Evolutionary conservation across 805 yeast genomes (phyloP), one percentile per base, ranked within the genome.

Genomic region (Wickerhamiella parazyma): DNA sequence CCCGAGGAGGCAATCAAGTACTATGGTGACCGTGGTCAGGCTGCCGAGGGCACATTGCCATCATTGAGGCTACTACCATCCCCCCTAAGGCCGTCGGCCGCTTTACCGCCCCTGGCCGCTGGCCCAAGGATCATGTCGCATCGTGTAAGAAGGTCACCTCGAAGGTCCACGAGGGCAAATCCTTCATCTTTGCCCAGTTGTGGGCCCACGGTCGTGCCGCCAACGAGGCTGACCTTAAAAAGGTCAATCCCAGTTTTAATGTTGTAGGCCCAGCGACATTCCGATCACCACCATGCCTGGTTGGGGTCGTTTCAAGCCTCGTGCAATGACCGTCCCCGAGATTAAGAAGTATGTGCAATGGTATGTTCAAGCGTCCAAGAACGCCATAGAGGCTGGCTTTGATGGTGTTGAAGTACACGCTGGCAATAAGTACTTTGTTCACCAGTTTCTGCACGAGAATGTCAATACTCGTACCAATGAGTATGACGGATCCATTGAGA

Each of bases 361-460:
- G 38, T 75, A 58, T 51, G 71, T 64, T 6, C 47, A 49, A 1
- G 73, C 76, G 33, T 76, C 79, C 61, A 60, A 64, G 45, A 65
- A 68, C 47, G 73, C 82, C 1, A 59, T 68, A 28, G 67, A 64
- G n/a, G 69, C 75, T 6, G 75, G 77, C 0, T 67, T 72, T 41
- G 84, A 80, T 57, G 77, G 77, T 49, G 71, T 80, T 36, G 83
- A 77, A 53, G 63, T 78, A 39, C 83, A 78, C 57, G 66, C 65
- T 33, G 85, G 85, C 20, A 76, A 77, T 55, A 83, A 83, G 2
- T 76, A 72, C 52, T 56, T 78, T 40, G 46, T 71, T 29, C 62
- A 66, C 52, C 66, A 68, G 51, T 76, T 78, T 50, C 51, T 72
- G 41, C 66, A 72, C 24, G 58, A 62, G 1, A 50, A 55, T 36